phyloP scores from a whole-genome alignment of 2,329 filamentous ascomycete species.

The Leptographium wingfieldii region DNA sequence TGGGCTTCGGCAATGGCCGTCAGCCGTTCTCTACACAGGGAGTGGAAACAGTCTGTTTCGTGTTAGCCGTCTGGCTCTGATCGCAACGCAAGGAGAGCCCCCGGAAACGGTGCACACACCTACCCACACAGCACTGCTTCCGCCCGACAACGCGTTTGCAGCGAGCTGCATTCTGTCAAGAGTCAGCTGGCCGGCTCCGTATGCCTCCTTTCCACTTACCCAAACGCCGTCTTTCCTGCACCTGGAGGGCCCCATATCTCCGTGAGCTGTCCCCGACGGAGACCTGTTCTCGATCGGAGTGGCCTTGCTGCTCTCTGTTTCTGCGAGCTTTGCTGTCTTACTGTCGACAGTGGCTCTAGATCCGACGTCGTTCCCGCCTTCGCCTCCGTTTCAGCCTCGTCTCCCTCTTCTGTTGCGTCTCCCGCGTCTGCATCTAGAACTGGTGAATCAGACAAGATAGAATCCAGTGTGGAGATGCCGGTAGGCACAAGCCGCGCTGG shows the following conservation, averaged over 20 bases:
- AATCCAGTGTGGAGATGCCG: constrained; percentile 40
- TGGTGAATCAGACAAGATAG: constrained; percentile 24
- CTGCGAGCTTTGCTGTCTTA: neutral
- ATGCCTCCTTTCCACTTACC: constrained; percentile 36
- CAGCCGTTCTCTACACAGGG: constrained; percentile 26
- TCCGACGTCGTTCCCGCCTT: neutral
- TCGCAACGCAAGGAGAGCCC: neutral
- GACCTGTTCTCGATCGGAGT: constrained; percentile 32
- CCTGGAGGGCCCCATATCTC: constrained; percentile 85
- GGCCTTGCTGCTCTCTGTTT: neutral
- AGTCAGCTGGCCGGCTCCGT: neutral
- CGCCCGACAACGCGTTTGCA: constrained; percentile 46
- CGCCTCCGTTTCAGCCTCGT: neutral
- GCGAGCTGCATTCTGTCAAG: constrained; percentile 38
- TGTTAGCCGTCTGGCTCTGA: neutral
- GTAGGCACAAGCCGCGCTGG: constrained; percentile 40
- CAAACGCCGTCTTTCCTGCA: constrained; percentile 71
- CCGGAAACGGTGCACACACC: constrained; percentile 39
- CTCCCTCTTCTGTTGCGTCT: neutral
- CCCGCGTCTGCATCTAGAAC: neutral
- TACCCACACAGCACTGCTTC: constrained; percentile 65
- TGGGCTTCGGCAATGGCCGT: constrained; percentile 13
- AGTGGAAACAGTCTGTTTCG: constrained; percentile 35
- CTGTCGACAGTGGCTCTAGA: neutral
- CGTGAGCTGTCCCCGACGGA: constrained; percentile 64